Evolutionary conservation across 2,329 filamentous ascomycete genomes (phyloP), one percentile per base, ranked within the genome.

Genomic region (Nectriaceae sp.): DNA sequence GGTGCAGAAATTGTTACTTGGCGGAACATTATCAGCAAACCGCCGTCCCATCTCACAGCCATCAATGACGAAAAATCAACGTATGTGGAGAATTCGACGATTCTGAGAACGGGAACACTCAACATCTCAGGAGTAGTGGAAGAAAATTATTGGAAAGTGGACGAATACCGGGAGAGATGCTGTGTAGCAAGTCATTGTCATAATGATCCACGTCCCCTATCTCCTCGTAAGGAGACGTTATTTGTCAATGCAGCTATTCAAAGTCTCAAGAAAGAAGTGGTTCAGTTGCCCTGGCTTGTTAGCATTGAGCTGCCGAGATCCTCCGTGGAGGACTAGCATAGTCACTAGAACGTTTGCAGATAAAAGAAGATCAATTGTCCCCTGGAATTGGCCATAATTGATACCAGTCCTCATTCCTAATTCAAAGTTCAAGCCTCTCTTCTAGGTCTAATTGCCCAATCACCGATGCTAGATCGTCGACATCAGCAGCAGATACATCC

Each of bases 1-100:
- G 70, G 64, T 3, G 63, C 72, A 0, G 76, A 73, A 42, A 16
- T 76, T 3, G 70, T 80, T 0, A 66, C 65, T 4, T 84, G 79
- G 81, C 61, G 71, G 3, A 26, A 42, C 1, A 22, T 21, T 1
- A 44, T 53, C 3, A 40, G 29, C 2, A 54, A 64, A 1, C 45
- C 19, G 2, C 70, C 72, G 1, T 73, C 72, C 0, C 71, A 78
- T 54, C 70, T 78, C 16, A 73, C 69, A 0, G 72, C 73, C 40
- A 76, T 80, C 16, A 70, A 80, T 44, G 73, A 80, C 39, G 68
- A 66, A 0, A 55, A 55, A 3, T 78, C 75, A 0, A 13, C 46
- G 0, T 29, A 70, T 0, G 50, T 80, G 0, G 67, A 70, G 20
- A 70, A 42, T 3, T 59, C 75, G 3, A 22, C 51, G 2, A 16